Evolutionary conservation across 345 rosid genomes (phyloP).

Genomic region (Clarkia xantiana): DNA sequence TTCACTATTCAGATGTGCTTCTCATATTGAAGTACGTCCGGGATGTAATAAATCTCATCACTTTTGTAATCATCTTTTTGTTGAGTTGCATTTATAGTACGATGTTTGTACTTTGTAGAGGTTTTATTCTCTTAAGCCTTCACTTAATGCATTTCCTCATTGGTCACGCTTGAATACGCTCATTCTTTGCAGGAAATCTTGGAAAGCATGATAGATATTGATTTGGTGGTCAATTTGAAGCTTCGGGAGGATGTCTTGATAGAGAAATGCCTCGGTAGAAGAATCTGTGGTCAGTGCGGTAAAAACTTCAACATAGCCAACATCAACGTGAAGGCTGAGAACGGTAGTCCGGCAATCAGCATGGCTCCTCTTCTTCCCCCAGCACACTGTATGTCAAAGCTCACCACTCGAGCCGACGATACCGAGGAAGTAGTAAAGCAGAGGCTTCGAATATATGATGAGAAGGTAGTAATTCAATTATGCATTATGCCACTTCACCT

Average conservation of each 20-base stretch:
- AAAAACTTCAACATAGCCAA: slow-evolving; percentile 60
- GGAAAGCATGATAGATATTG: slow-evolving; percentile 62
- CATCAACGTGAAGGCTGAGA: slow-evolving; percentile 55
- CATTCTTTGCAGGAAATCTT: slow-evolving; percentile 49
- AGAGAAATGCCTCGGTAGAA: slow-evolving; percentile 87
- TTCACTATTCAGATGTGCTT: no score
- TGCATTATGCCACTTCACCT: no score
- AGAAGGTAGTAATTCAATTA: slow-evolving; percentile 29
- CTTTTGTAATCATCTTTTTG: no score
- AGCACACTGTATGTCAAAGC: slow-evolving; percentile 58
- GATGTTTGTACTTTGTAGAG: no score
- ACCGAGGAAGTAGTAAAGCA: slow-evolving; percentile 83
- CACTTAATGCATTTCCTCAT: no score
- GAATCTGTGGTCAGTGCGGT: slow-evolving; percentile 78
- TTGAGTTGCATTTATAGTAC: no score
- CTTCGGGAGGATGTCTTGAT: slow-evolving; percentile 67
- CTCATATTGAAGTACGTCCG: no score
- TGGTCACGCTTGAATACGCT: no score
- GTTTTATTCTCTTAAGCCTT: no score
- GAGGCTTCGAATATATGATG: slow-evolving; percentile 59
- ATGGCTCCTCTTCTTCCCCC: slow-evolving; percentile 97
- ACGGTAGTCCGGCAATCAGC: slow-evolving; percentile 61
- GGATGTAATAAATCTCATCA: no score
- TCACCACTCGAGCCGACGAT: slow-evolving; percentile 75
- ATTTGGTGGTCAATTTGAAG: slow-evolving; percentile 77